These are phyloP conservation scores for Boletus reticuloceps DNA, from an alignment of 768 basidiomycete genomes.

Conservation along the genomic window DNA sequence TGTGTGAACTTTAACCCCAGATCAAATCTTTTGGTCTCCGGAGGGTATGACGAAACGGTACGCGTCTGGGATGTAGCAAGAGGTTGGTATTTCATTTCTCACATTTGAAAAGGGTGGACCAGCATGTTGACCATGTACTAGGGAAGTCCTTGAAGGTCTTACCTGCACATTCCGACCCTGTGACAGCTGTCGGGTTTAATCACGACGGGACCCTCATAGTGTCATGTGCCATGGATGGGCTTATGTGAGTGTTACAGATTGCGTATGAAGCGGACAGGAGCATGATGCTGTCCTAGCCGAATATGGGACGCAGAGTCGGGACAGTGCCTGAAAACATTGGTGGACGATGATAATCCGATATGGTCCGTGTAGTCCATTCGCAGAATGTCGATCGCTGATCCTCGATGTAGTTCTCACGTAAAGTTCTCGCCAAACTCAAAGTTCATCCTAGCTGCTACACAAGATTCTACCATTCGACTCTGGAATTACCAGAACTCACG, in stretches of 20 bases:
- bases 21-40: conserved; percentile 88
- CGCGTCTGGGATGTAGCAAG: conserved; percentile 94
- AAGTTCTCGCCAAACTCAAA: conserved; percentile 90
- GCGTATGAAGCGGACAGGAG: not conserved
- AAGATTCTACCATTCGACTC: conserved; percentile 90
- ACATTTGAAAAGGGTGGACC: not conserved
- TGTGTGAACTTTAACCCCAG: conserved; percentile 90
- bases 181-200: conserved; percentile 92
- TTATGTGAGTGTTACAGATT: conserved; percentile 64
- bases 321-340: conserved; percentile 95
- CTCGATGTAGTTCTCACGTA: conserved; percentile 66
- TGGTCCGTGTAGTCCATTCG: conserved; percentile 47
- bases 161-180: conserved; percentile 96
- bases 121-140: conserved; percentile 27
- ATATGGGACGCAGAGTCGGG: conserved; percentile 98
- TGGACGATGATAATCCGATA: conserved; percentile 94
- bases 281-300: conserved; percentile 54
- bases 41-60: conserved; percentile 94
- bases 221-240: conserved; percentile 93
- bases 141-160: conserved; percentile 84
- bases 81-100: conserved; percentile 44
- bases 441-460: conserved; percentile 86
- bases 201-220: conserved; percentile 93
- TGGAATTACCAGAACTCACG: conserved; percentile 93
- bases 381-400: conserved; percentile 6